Conservation (phyloP, 2,329 filamentous ascomycete species). For the Phaeosphaeria sp. region DNA sequence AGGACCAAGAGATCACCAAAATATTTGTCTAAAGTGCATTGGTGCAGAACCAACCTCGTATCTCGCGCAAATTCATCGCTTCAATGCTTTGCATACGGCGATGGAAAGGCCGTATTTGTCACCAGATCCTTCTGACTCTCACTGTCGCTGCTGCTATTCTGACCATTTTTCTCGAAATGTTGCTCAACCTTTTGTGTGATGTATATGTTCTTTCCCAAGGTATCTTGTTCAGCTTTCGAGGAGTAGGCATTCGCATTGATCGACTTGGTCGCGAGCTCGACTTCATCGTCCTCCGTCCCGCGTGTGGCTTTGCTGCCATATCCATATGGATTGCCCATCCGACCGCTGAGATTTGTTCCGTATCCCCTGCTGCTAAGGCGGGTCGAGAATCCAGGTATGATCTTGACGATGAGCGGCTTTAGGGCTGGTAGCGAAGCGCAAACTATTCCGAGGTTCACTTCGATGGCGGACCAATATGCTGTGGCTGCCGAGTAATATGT, state of each 20-base stretch:
- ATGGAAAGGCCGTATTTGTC: background rate
- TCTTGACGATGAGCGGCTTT: conserved; percentile 32
- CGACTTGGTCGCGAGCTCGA: conserved; percentile 15
- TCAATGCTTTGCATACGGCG: background rate
- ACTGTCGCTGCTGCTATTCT: conserved; percentile 7
- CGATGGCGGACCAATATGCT: conserved; percentile 39
- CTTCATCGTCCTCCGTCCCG: conserved; percentile 11
- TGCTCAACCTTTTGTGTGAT: conserved; percentile 20
- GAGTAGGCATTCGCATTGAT: conserved; percentile 11
- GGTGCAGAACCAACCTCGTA: background rate
- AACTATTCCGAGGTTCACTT: conserved; percentile 40
- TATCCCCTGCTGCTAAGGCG: conserved; percentile 14
- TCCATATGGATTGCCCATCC: conserved; percentile 4
- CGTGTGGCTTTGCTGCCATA: conserved; percentile 5
- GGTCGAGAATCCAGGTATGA: conserved; percentile 28
- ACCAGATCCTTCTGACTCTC: conserved; percentile 21
- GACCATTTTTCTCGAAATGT: conserved; percentile 9
- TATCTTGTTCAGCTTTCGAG: conserved; percentile 9
- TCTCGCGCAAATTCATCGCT: background rate
- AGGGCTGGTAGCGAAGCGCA: conserved; percentile 41
- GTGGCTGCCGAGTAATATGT: conserved; percentile 30
- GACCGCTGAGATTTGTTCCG: conserved; percentile 7
- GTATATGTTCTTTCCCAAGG: conserved; percentile 17
- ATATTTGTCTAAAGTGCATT: background rate
- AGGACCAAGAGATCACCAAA: background rate